Evolutionary conservation across 2,329 filamentous ascomycete genomes (phyloP), one percentile per base, ranked within the genome.

Genomic region (Ophiocordyceps robertsii): DNA sequence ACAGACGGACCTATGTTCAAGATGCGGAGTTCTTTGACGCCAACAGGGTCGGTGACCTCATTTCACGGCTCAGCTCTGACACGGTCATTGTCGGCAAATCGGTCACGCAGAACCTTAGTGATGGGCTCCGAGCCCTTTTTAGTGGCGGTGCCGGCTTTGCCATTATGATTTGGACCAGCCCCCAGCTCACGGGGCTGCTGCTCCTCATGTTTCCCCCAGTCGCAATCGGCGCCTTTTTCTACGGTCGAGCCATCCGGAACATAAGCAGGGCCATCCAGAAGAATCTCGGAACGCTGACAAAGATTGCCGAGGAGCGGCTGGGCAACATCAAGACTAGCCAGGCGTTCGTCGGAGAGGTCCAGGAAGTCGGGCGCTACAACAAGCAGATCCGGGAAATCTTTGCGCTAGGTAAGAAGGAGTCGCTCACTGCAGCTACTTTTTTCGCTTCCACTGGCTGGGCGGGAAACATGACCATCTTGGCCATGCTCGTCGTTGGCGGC

Each of bases 11-110:
- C 0, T 94, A 93, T 53, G 75, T 92, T n/a, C 92, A 98, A 61
- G 92, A 98, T 61, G 92, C 92, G 45, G 92, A 96, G 56, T 98
- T 98, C 67, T 98, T 98, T 57, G 92, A 98, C 59, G 92, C 92
- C 33, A 98, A 98, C 65, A 77, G 92, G 24, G 89, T 95, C 24
- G 92, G 92, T 59, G 92, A 98, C 59, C 68, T 98, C 52, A 95
- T 98, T 56, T 96, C 90, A 32, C 82, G 93, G 32, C 77, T 98
- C 38, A 89, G 90, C 55, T 94, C 89, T 2, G 93, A 98, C 60
- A 95, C 92, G 1, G 87, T 96, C 56, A 93, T 98, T 56, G 92
- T 98, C 43, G 92, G 90, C 57, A 98, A 98, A 65, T 95, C 88
- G 55, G 95, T 98, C 50, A 98, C 92, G 0, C 90, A 96, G 58